A percentile compares a stretch with the other conserved stretches of the same genome.
phyloP scores from a whole-genome alignment of 2,329 filamentous ascomycete species.

The Alternaria sp. region DNA sequence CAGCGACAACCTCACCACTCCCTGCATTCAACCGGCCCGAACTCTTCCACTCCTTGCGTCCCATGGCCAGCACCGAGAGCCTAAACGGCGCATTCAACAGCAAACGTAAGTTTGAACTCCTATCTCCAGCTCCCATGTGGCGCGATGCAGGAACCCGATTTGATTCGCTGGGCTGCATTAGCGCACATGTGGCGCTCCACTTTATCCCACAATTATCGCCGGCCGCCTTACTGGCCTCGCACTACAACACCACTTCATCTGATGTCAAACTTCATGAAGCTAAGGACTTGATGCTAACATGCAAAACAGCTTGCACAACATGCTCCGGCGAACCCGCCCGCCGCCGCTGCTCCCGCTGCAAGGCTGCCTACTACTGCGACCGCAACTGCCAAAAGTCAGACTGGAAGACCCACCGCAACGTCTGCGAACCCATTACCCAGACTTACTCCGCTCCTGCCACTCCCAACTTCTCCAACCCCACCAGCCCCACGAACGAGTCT shows the following conservation, averaged over 20 bases:
- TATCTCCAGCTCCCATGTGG: conserved; percentile 20
- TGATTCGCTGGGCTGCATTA: conserved; percentile 22
- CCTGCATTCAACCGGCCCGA: conserved; percentile 32
- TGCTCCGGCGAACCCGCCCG: conserved; percentile 30
- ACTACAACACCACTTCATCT: neutral
- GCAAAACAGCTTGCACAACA: conserved; percentile 29
- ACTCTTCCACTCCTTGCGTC: conserved; percentile 30
- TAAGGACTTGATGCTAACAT: conserved; percentile 6
- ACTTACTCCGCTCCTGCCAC: conserved; percentile 32
- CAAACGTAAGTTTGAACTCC: conserved; percentile 29
- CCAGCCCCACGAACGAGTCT: conserved; percentile 31
- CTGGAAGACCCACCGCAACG: conserved; percentile 59
- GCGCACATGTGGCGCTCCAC: conserved; percentile 20
- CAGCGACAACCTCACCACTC: conserved; percentile 20
- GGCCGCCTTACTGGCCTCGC: conserved; percentile 9
- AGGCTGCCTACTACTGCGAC: conserved; percentile 58
- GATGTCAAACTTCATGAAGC: neutral
- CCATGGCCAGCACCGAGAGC: conserved; percentile 33
- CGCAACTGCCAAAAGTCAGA: conserved; percentile 59
- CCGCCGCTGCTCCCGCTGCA: conserved; percentile 57
- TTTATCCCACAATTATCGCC: conserved; percentile 14
- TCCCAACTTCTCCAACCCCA: conserved; percentile 35
- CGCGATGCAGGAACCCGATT: conserved; percentile 35
- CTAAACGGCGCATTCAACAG: conserved; percentile 28
- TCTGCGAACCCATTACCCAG: conserved; percentile 45